Conservation (phyloP, 176 grass and related monocot genomes). For the Poa annua region DNA sequence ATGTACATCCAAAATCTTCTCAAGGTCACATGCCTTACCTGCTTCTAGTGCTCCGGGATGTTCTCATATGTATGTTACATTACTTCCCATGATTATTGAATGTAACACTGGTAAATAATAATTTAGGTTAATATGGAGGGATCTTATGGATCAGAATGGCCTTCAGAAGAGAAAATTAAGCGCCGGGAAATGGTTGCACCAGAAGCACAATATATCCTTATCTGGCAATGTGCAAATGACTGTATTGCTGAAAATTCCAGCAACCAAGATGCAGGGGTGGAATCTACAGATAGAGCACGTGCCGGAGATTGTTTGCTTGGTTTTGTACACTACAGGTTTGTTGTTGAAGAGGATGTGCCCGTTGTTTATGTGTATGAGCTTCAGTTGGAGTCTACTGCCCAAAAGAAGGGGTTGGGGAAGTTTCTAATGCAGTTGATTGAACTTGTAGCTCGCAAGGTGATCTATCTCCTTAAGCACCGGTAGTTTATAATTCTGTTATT, state of each 20-base stretch:
- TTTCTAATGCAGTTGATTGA: slow-evolving; percentile 84
- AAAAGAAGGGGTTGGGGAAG: slow-evolving; percentile 76
- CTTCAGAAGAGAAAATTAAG: slow-evolving; percentile 87
- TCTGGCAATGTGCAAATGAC: slow-evolving; percentile 38
- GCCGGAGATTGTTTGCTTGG: slow-evolving; percentile 33
- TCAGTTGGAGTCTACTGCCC: slow-evolving; percentile 65
- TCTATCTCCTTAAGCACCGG: background rate
- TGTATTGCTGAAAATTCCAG: slow-evolving; percentile 4
- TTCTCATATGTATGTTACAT: background rate
- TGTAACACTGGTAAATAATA: slow-evolving; percentile 29
- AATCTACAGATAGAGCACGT: background rate
- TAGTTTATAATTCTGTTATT: background rate
- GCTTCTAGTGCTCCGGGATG: background rate
- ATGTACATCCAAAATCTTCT: slow-evolving; percentile 85
- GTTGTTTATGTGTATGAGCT: slow-evolving; percentile 95
- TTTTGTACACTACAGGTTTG: slow-evolving; percentile 88
- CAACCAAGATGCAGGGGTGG: slow-evolving; percentile 20
- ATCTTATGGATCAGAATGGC: slow-evolving; percentile 70
- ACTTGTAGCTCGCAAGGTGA: slow-evolving; percentile 78
- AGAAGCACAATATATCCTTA: slow-evolving; percentile 50
- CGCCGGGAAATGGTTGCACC: slow-evolving; percentile 63
- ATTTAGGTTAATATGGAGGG: slow-evolving; percentile 78
- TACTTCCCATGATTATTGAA: slow-evolving; percentile 28
- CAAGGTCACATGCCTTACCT: slow-evolving; percentile 49
- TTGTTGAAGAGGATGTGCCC: slow-evolving; percentile 84